A percentile compares a stretch with the other conserved stretches of the same genome.
phyloP scores from a whole-genome alignment of 106 monocot genomes.

The Platanthera guangdongensis region DNA sequence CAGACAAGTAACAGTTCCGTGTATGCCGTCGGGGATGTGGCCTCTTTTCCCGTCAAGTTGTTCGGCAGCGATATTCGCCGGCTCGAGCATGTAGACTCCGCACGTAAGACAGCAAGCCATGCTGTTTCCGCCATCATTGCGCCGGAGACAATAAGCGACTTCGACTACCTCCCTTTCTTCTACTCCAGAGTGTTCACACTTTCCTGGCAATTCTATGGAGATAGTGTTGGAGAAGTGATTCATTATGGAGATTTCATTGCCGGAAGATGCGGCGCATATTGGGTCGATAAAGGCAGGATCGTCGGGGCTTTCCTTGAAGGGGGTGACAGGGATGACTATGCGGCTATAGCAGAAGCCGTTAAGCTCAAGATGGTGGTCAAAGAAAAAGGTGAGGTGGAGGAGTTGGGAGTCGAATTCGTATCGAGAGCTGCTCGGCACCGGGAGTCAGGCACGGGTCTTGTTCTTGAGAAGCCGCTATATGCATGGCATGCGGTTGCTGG shows the following conservation, averaged over 20 bases:
- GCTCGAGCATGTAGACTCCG: constrained; percentile 94
- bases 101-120: constrained; percentile 75
- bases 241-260: constrained; percentile 65
- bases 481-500: constrained; percentile 60
- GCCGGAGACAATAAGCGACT: constrained; percentile 36
- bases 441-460: constrained; percentile 7
- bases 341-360: constrained; percentile 61
- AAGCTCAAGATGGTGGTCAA: constrained; percentile 26
- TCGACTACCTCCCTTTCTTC: constrained; percentile 90
- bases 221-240: constrained; percentile 69
- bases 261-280: constrained; percentile 74
- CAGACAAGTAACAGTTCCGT: constrained; percentile 71
- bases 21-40: constrained; percentile 94
- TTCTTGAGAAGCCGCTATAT: constrained; percentile 35
- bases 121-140: constrained; percentile 70
- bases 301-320: constrained; percentile 87
- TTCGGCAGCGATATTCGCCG: constrained; percentile 63
- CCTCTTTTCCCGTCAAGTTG: constrained; percentile 84
- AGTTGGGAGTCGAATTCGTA: constrained; percentile 55
- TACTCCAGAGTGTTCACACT: constrained; percentile 89
- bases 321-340: constrained; percentile 69
- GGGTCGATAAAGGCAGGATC: constrained; percentile 53
- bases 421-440: constrained; percentile 22
- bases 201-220: constrained; percentile 97
- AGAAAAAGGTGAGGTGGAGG: constrained; percentile 45